These are phyloP conservation scores for Biscutella laevigata DNA, from an alignment of 441 rosid genomes.

Conservation along the genomic window DNA sequence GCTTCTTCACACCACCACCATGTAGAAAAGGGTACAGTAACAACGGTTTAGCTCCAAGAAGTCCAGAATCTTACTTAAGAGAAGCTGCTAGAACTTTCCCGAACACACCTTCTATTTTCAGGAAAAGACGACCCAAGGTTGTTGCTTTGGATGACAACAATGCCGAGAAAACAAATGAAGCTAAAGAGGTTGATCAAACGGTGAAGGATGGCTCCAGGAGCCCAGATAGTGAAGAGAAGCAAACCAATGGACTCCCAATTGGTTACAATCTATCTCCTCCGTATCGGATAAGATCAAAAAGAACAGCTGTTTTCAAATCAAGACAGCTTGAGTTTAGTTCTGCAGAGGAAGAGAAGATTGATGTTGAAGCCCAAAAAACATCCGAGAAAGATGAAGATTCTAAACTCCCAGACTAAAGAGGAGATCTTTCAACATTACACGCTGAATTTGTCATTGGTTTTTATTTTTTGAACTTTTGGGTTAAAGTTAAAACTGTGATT, in stretches of 20 bases:
- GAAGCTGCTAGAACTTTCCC: conserved; percentile 75
- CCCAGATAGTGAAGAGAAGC: conserved; percentile 31
- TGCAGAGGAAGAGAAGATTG: conserved; percentile 41
- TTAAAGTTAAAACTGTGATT: conserved; percentile 7
- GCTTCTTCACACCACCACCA: conserved; percentile 78
- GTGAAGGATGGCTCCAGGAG: conserved; percentile 25
- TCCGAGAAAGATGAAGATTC: conserved; percentile 25
- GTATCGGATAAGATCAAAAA: conserved; percentile 72
- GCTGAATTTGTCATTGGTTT: background rate
- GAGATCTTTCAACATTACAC: conserved; percentile 13
- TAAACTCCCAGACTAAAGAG: background rate
- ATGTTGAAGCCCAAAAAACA: conserved; percentile 30
- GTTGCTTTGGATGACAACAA: conserved; percentile 24
- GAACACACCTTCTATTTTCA: conserved; percentile 79
- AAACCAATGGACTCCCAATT: conserved; percentile 22
- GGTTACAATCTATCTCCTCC: conserved; percentile 82
- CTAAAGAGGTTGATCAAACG: conserved; percentile 28
- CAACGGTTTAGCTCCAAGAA: conserved; percentile 32
- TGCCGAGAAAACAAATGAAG: conserved; percentile 22
- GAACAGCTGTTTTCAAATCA: conserved; percentile 72
- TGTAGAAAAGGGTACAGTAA: conserved; percentile 38
- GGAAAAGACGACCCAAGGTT: conserved; percentile 51
- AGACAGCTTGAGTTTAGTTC: conserved; percentile 78
- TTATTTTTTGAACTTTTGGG: background rate
- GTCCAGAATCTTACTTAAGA: conserved; percentile 71